These are phyloP conservation scores for Botrytis medusae DNA, from an alignment of 2,329 filamentous ascomycete genomes.

Conservation along the genomic window DNA sequence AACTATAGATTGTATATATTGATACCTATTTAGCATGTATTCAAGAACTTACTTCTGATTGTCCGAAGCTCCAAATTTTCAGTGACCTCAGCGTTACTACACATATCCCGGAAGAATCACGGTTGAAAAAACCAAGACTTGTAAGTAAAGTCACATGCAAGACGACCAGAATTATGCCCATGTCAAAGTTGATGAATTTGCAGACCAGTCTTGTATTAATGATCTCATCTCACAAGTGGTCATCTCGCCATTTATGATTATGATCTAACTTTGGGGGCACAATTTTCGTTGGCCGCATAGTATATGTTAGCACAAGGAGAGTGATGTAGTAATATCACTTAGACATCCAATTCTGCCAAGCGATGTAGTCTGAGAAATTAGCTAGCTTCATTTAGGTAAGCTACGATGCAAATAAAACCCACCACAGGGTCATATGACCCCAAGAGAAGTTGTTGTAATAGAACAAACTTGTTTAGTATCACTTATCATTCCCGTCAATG, in stretches of 20 bases:
- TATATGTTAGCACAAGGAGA: too few relatives aligned
- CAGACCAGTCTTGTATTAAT: background rate
- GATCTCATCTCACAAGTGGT: background rate
- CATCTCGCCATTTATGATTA: too few relatives aligned
- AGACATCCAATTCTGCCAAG: background rate
- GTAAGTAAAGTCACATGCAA: background rate
- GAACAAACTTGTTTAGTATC: background rate
- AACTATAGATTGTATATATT: background rate
- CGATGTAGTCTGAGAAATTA: background rate
- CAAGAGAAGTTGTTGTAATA: background rate
- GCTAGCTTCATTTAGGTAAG: background rate
- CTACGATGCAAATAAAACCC: background rate
- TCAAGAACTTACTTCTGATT: background rate
- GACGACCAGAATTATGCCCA: background rate
- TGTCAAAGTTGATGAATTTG: background rate
- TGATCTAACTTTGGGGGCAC: too few relatives aligned
- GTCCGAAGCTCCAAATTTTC: rapidly evolving
- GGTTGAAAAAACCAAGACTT: background rate
- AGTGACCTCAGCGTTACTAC: background rate
- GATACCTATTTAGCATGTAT: background rate
- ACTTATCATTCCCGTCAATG: background rate
- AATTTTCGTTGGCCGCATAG: too few relatives aligned
- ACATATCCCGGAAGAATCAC: background rate
- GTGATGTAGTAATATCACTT: background rate
- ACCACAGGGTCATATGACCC: background rate